phyloP scores from a whole-genome alignment of 148 eudicot genomes.

The Chenopodium quinoa region DNA sequence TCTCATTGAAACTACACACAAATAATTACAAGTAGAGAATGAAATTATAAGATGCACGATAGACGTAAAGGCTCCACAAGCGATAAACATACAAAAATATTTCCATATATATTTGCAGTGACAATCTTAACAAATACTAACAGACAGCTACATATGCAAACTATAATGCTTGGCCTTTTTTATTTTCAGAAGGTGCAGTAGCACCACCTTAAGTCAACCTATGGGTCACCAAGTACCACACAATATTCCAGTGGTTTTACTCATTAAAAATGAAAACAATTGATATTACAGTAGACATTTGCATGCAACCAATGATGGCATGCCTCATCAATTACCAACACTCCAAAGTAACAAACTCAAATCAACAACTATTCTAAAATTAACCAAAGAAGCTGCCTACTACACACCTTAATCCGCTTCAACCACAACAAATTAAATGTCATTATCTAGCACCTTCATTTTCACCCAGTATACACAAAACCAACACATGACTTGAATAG shows the following conservation, averaged over 20 bases:
- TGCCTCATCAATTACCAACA: background rate
- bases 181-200: background rate
- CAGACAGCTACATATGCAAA: background rate
- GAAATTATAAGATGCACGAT: background rate
- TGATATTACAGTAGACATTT: background rate
- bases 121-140: background rate
- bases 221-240: too few species aligned
- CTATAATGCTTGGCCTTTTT: background rate
- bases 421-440: background rate
- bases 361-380: background rate
- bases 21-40: background rate
- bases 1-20: background rate
- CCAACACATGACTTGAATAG: background rate
- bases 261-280: too few species aligned
- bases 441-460: background rate
- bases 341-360: background rate
- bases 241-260: too few species aligned
- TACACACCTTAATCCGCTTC: background rate
- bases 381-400: background rate
- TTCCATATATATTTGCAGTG: background rate
- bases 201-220: background rate
- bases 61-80: background rate
- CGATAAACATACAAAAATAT: background rate
- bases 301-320: background rate
- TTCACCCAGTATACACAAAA: background rate